A percentile compares a stretch with the other conserved stretches of the same genome.
phyloP scores from a whole-genome alignment of 169 alveolate species.

The Cyclospora cayetanensis region DNA sequence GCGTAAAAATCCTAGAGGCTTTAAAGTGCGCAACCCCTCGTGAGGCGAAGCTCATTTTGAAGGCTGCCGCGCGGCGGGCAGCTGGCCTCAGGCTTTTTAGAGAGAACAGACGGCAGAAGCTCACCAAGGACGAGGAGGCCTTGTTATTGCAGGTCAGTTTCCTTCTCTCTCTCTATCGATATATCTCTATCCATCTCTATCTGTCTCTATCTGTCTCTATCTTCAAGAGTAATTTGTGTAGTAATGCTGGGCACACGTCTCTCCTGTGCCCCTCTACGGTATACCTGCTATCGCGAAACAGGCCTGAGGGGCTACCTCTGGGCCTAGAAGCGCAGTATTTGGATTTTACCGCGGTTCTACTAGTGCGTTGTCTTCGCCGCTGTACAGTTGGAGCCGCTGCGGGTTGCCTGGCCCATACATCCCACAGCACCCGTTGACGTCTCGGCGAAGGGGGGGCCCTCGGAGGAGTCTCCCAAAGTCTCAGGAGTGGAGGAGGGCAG shows the following conservation, averaged over 20 bases:
- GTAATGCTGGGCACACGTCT: too few species aligned
- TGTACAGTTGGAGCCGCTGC: neutral
- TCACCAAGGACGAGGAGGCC: neutral
- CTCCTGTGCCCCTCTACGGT: too few species aligned
- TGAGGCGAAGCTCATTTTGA: neutral
- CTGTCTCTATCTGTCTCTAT: neutral
- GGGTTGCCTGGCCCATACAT: neutral
- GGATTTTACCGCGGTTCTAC: too few species aligned
- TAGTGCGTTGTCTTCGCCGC: neutral
- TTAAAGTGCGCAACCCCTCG: neutral
- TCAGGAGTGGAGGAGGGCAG: neutral
- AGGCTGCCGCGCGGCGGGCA: neutral
- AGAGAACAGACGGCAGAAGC: neutral
- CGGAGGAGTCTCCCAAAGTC: neutral
- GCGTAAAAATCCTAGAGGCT: neutral
- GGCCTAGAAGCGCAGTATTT: too few species aligned
- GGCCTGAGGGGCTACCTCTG: too few species aligned
- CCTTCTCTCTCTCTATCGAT: neutral
- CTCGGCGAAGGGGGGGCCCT: neutral
- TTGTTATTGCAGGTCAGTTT: neutral
- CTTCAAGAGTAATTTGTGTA: neutral
- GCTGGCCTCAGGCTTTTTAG: neutral
- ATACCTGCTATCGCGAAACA: too few species aligned
- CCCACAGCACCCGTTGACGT: neutral
- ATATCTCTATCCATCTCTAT: too few species aligned